Evolutionary conservation across 1,139 yeast genomes (phyloP), one percentile per base, ranked within the genome.

Genomic region (Tardiomyces depauwii): DNA sequence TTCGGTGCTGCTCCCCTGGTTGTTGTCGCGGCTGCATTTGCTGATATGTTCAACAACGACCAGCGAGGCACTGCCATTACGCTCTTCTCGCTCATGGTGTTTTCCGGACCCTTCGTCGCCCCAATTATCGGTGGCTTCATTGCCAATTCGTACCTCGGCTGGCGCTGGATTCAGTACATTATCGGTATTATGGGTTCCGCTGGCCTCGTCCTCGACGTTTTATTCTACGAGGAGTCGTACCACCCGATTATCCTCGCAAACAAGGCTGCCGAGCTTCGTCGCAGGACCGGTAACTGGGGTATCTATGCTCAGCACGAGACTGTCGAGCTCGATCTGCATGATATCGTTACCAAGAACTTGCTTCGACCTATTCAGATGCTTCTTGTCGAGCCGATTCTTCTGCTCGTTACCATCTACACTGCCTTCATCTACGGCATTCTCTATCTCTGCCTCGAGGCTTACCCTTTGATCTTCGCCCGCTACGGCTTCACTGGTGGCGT

Each of bases 351-450:
- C 55, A 82, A 81, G 58, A 84, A 82, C 55, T 62, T 86, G 42
- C 59, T 81, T 3, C 75, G 94, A 65, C 95, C 95, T 4, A 45
- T 85, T 18, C 62, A 61, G 23, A 80, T 86, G 86, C 68, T 86
- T 52, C 63, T 76, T 51, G 68, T 74, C 10, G 95, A 86, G 63
- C 94, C 94, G 40, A 80, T 85, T 49, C 65, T 86, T 52, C 70
- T 84, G 33, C 66, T 81, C 45, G 66, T 85, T 50, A 75, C 89
- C 30, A 57, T 86, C 42, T 87, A 86, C 70, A 83, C 82, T 59
- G 82, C 95, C 2, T 85, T 87, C 63, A 79, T 86, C 51, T 87
- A 86, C 62, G 95, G 94, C 53, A 80, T 87, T 62, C 66, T 85
- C 14, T 87, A 87, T 61, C 64, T 86, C 55, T 75, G 84, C 63